phyloP scores from a whole-genome alignment of 2,329 filamentous ascomycete species.

The Pezicula neosporulosa region DNA sequence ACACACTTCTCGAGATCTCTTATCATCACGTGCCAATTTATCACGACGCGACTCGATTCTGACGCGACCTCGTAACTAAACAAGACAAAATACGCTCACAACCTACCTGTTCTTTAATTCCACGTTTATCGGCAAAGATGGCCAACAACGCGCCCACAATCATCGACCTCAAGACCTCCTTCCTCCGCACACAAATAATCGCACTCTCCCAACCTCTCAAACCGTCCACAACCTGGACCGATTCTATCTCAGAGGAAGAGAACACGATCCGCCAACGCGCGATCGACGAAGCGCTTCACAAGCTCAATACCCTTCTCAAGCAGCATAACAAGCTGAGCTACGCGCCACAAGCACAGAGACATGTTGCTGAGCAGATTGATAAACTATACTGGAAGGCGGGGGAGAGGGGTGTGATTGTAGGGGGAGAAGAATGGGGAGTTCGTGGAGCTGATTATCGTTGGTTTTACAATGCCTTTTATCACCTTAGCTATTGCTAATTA shows the following conservation, averaged over 20 bases:
- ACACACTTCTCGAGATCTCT: too few relatives aligned
- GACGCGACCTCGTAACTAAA: too few relatives aligned
- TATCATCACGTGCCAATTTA: too few relatives aligned
- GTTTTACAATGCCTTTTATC: constrained; percentile 3
- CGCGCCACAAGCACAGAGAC: constrained; percentile 63
- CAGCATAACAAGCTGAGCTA: constrained; percentile 66
- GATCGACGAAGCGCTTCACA: constrained; percentile 53
- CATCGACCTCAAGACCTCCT: constrained; percentile 59
- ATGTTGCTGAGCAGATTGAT: constrained; percentile 72
- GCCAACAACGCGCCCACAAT: constrained; percentile 46
- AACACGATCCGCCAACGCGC: constrained; percentile 36
- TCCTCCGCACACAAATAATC: constrained; percentile 60
- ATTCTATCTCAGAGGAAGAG: constrained; percentile 23
- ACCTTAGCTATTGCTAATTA: background rate
- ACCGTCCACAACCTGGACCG: constrained; percentile 47
- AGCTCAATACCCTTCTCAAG: constrained; percentile 58
- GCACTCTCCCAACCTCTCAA: constrained; percentile 59
- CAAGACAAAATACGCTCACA: too few relatives aligned
- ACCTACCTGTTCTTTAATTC: too few relatives aligned
- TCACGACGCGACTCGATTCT: too few relatives aligned
- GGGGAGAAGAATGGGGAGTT: constrained; percentile 36
- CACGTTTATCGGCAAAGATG: constrained; percentile 16
- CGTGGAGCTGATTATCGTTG: constrained; percentile 29
- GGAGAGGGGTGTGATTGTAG: constrained; percentile 25
- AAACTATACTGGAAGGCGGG: constrained; percentile 53